Evolutionary conservation across 2,329 filamentous ascomycete species (phyloP).

Genomic region (Cordyceps farinosa): DNA sequence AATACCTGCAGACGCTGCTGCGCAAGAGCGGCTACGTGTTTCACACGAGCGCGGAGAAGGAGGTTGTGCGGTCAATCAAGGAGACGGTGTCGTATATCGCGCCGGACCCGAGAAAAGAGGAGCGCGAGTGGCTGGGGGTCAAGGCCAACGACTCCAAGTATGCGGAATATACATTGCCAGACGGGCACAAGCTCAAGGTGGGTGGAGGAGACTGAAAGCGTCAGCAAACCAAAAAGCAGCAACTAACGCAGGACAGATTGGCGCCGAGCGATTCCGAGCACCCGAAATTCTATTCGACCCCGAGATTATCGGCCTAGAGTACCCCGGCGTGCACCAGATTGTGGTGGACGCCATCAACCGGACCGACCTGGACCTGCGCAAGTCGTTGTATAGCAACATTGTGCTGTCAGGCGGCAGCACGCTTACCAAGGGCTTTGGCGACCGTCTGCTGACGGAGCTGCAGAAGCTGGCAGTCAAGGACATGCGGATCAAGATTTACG

Average conservation of each 20-base stretch:
- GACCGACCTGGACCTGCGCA: constrained; percentile 92
- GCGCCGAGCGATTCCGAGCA: constrained; percentile 89
- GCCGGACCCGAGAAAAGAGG: constrained; percentile 84
- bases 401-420: constrained; percentile 95
- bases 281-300: constrained; percentile 98
- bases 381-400: constrained; percentile 92
- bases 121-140: constrained; percentile 88
- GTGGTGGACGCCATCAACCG: constrained; percentile 94
- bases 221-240: neutral
- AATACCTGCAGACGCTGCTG: constrained; percentile 86
- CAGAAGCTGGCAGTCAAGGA: constrained; percentile 94
- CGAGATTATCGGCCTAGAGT: constrained; percentile 94
- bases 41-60: constrained; percentile 97
- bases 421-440: constrained; percentile 93
- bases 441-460: constrained; percentile 85
- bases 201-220: constrained; percentile 2
- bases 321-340: constrained; percentile 95
- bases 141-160: constrained; percentile 75
- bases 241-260: constrained; percentile 56
- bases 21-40: constrained; percentile 92
- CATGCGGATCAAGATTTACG: constrained; percentile 99
- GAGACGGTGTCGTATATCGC: constrained; percentile 92
- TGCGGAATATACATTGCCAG: constrained; percentile 84
- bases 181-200: constrained; percentile 90
- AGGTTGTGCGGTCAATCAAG: constrained; percentile 96